Evolutionary conservation across 2,329 filamentous ascomycete genomes (phyloP).

Genomic region (Madurella fahalii): DNA sequence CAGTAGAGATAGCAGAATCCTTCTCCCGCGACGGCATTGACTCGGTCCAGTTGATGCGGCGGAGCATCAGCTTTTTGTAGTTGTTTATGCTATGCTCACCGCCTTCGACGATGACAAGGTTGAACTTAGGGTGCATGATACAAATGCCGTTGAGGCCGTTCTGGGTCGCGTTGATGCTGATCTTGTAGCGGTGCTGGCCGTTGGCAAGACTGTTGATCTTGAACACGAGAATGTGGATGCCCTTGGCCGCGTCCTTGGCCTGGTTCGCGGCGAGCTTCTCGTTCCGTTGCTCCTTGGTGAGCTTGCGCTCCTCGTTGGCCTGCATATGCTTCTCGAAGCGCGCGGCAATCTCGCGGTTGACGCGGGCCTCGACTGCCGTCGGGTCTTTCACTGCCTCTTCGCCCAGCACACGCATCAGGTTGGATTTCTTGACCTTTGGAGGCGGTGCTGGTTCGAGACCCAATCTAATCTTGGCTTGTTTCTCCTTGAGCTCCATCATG

Average conservation of each 20-base stretch:
- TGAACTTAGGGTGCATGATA: conserved; percentile 85
- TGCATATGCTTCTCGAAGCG: conserved; percentile 73
- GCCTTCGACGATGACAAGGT: conserved; percentile 86
- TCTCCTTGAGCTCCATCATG: conserved; percentile 90
- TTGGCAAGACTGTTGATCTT: conserved; percentile 86
- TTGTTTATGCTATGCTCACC: conserved; percentile 76
- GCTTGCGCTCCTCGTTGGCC: conserved; percentile 76
- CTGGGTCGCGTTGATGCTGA: conserved; percentile 89
- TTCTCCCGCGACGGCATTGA: conserved; percentile 66
- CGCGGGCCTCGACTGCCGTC: conserved; percentile 90
- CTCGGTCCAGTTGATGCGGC: conserved; percentile 93
- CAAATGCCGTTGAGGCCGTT: conserved; percentile 83
- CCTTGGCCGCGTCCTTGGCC: conserved; percentile 81
- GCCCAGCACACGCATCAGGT: conserved; percentile 94
- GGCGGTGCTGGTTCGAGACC: conserved; percentile 85
- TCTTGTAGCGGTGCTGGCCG: conserved; percentile 88
- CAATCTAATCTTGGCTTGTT: conserved; percentile 91
- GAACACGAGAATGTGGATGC: conserved; percentile 83
- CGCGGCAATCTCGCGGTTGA: conserved; percentile 88
- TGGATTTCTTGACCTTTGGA: conserved; percentile 95
- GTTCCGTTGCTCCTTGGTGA: conserved; percentile 81
- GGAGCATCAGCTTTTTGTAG: conserved; percentile 90
- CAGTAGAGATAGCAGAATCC: conserved; percentile 40
- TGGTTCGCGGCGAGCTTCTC: conserved; percentile 82
- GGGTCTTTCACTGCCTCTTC: conserved; percentile 91